Evolutionary conservation across 1,139 yeast species (phyloP), one percentile per base, ranked within the genome.

Genomic region (Candida freyschussii): DNA sequence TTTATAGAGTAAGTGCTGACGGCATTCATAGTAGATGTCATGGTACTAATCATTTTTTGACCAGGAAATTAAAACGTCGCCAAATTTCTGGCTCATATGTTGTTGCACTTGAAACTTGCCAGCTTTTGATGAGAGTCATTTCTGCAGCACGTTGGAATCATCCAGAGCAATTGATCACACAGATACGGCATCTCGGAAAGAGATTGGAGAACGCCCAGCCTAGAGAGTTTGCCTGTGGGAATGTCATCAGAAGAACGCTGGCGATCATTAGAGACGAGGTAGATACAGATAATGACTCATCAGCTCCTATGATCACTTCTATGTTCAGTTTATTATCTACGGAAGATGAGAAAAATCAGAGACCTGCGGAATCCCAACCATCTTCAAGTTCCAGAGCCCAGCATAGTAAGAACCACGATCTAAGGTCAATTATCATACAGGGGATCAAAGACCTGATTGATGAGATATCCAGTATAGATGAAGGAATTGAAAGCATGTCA

Each of bases 391-490:
- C 43, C 21, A 52, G 56, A 31, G 35, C 44, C 21, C 66, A 61
- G 16, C 32, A 37, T 13, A 32, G 61, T 56, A 63, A 68, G 63
- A 62, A 60, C 39, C 70, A 74, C 47, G 96, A 86, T 52, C 72
- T 84, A 52, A 74, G 95, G 52, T 85, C 96, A 6, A 79, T 86
- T 25, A 81, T 89, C 23, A 89, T 91, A 39, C 97, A 91, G 59
- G 96, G 96, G 5, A 89, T 93, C 42, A 81, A 87, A 55, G 96
- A 87, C 50, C 70, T 93, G 40, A 78, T 87, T 37, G 98, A 91
- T 59, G 99, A 93, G 59, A 84, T 93, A 38, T 72, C 83, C 25
- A 83, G 83, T 49, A 84, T 85, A 27, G 91, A 87, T 53, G 97
- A 89, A 48, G 91, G 91, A 39, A 79, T 93, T 30, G 95, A 89